These are phyloP conservation scores for Yarrowia phangngaensis DNA, from an alignment of 805 yeast species.

Conservation along the genomic window DNA sequence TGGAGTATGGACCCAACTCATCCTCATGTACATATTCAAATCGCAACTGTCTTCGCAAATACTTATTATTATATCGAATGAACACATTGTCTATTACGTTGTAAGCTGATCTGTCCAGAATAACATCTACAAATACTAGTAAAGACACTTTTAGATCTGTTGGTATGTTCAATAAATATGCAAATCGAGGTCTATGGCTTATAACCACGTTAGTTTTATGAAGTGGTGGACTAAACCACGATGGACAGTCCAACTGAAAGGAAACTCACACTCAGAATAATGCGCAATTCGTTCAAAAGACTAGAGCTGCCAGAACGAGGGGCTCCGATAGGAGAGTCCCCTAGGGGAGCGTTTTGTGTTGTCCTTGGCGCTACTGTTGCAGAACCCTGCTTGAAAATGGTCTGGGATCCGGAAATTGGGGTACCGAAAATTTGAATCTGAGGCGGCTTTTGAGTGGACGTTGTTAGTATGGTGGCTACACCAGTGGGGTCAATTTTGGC, in stretches of 20 bases:
- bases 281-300: not conserved
- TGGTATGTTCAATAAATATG: no score
- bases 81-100: no score
- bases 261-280: conserved; percentile 2
- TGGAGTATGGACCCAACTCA: no score
- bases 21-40: no score
- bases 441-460: conserved; percentile 1
- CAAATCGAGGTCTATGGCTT: no score
- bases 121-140: no score
- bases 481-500: conserved; percentile 22
- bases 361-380: not conserved
- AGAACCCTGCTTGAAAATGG: conserved; percentile 14
- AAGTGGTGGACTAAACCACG: no score
- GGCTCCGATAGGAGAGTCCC: not conserved
- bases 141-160: no score
- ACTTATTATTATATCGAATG: no score
- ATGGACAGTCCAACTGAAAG: not conserved
- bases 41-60: no score
- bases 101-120: no score
- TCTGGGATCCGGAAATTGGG: conserved; percentile 7
- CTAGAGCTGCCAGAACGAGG: conserved; percentile 1
- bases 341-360: conserved; percentile 1
- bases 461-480: not conserved
- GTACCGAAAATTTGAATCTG: conserved; percentile 17
- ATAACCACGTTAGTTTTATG: no score